Percentiles rank a stretch among this genome's conserved stretches.
Conservation (phyloP, 176 grass and related monocot genomes). For the Triticum aestivum region IWGSC_CS_RefSeq_v2.1 NC_057794.1:137047749-137048248, state of each 20-base stretch:
- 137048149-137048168: background rate
- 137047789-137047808: slow-evolving; percentile 53
- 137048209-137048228: slow-evolving; percentile 17
- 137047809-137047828: slow-evolving; percentile 49
- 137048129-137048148: background rate
- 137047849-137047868: slow-evolving; percentile 52
- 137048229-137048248: background rate
- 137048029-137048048: background rate
- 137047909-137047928: slow-evolving; percentile 35
- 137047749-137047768: slow-evolving; percentile 40
- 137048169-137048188: background rate
- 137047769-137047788: slow-evolving; percentile 42
- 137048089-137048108: slow-evolving; percentile 5
- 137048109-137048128: slow-evolving; percentile 8
- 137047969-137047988: background rate
- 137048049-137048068: slow-evolving; percentile 15
- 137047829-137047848: slow-evolving; percentile 59
- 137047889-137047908: slow-evolving; percentile 30
- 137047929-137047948: slow-evolving; percentile 39
- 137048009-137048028: background rate
- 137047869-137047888: slow-evolving; percentile 57
- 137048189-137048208: background rate
- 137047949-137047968: slow-evolving; percentile 24
- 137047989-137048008: slow-evolving; percentile 12
- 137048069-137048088: background rate